These are phyloP conservation scores for Rhizoctonia solani DNA, from an alignment of 1,284 basidiomycete species.

Conservation along the genomic window DNA sequence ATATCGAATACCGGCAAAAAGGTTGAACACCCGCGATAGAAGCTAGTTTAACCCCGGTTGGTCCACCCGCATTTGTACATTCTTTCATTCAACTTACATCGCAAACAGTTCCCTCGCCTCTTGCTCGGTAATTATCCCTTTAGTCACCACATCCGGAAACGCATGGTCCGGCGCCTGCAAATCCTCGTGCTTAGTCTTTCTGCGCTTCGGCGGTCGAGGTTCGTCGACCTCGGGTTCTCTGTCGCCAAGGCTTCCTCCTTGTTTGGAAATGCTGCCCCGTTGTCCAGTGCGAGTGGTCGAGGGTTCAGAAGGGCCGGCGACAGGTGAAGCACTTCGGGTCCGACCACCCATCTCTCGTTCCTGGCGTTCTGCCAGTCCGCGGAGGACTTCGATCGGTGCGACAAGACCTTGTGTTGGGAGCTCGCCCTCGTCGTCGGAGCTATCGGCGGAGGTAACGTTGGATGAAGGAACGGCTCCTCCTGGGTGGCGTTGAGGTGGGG, in stretches of 20 bases:
- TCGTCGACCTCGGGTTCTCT: conserved; percentile 7
- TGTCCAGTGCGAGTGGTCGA: conserved; percentile 58
- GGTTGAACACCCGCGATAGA: conserved; percentile 85
- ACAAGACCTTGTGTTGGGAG: conserved; percentile 77
- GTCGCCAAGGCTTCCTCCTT: not conserved
- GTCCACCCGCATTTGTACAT: too few species aligned
- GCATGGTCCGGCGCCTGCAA: conserved; percentile 34
- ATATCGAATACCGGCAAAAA: conserved; percentile 87
- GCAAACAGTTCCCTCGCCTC: conserved; percentile 83
- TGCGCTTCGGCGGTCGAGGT: conserved; percentile 64
- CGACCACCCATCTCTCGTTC: conserved; percentile 47
- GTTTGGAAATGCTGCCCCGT: not conserved
- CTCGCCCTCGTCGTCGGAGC: conserved; percentile 76
- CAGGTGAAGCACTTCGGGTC: conserved; percentile 22
- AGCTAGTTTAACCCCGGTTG: too few species aligned
- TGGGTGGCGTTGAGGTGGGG: conserved; percentile 27
- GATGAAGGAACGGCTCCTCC: conserved; percentile 36
- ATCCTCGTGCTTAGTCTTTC: conserved; percentile 61
- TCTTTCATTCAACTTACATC: conserved; percentile 65
- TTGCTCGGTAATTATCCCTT: conserved; percentile 73
- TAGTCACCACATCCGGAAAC: conserved; percentile 65
- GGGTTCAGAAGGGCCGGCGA: conserved; percentile 53
- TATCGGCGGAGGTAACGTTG: conserved; percentile 73
- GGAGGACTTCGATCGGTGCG: conserved; percentile 80
- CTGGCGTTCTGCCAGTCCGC: conserved; percentile 76